These are phyloP conservation scores for Ogataea nitratoaversa DNA, from an alignment of 805 yeast species.

Conservation along the genomic window DNA sequence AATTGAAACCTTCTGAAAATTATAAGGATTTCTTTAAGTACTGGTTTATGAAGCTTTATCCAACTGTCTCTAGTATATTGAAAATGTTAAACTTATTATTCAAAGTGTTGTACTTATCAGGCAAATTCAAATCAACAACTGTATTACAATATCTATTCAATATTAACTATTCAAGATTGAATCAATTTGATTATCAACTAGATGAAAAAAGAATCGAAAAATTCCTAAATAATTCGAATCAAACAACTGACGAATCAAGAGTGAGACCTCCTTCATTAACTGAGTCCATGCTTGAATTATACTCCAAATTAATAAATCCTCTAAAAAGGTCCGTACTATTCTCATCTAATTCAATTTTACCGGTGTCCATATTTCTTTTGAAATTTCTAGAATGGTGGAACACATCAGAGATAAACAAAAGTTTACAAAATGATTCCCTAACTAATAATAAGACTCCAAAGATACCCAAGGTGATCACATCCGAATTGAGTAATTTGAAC, in stretches of 20 bases:
- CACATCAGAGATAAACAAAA: slow-evolving; percentile 62
- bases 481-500: slow-evolving; percentile 9
- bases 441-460: slow-evolving; percentile 10
- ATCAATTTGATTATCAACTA: slow-evolving; percentile 43
- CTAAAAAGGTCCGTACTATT: slow-evolving; percentile 22
- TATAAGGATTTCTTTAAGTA: slow-evolving; percentile 25
- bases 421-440: slow-evolving; percentile 42
- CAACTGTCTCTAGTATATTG: slow-evolving; percentile 45
- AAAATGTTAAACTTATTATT: slow-evolving; percentile 51
- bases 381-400: slow-evolving; percentile 95
- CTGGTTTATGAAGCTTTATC: slow-evolving; percentile 57
- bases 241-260: slow-evolving; percentile 21
- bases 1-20: slow-evolving; percentile 30
- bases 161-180: slow-evolving; percentile 63
- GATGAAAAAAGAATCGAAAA: slow-evolving; percentile 25
- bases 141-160: slow-evolving; percentile 56
- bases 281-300: slow-evolving; percentile 30
- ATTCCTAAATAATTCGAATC: slow-evolving; percentile 8
- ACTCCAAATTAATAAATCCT: slow-evolving; percentile 16
- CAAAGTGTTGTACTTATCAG: slow-evolving; percentile 63
- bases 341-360: slow-evolving; percentile 50
- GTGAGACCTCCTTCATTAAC: slow-evolving; percentile 38
- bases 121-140: slow-evolving; percentile 59
- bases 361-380: slow-evolving; percentile 73
- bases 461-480: slow-evolving; percentile 29